Evolutionary conservation across 2,329 filamentous ascomycete genomes (phyloP).

Genomic region (Nannizzia gypsea): DNA sequence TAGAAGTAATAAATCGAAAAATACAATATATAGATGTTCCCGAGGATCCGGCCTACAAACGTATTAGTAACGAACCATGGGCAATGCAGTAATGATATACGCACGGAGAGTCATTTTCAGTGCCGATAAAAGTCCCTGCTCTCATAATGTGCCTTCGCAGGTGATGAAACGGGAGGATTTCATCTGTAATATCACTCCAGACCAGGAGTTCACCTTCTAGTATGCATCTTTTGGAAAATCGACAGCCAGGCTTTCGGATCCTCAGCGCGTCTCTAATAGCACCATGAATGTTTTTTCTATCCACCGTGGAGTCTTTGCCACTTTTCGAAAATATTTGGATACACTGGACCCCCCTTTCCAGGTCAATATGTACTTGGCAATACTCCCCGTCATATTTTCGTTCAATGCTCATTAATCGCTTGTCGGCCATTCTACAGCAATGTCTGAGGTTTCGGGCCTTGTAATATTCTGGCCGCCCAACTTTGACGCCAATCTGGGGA

Average conservation of each 20-base stretch:
- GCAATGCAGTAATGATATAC: conserved; percentile 17
- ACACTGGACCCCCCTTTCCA: conserved; percentile 41
- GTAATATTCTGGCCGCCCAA: conserved; percentile 52
- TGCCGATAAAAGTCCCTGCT: conserved; percentile 58
- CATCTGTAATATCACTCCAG: conserved; percentile 54
- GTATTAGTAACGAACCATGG: not conserved
- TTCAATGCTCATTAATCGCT: conserved; percentile 58
- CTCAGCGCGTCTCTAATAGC: conserved; percentile 53
- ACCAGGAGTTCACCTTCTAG: conserved; percentile 74
- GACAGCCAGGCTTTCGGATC: conserved; percentile 48
- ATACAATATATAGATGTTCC: conserved; percentile 50
- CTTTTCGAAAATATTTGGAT: conserved; percentile 87
- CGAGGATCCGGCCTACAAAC: conserved; percentile 34
- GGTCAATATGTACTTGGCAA: conserved; percentile 73
- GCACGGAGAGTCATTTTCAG: conserved; percentile 55
- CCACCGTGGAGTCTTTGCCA: conserved; percentile 73
- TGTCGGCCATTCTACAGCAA: conserved; percentile 53
- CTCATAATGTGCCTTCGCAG: conserved; percentile 69
- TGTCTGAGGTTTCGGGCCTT: conserved; percentile 63
- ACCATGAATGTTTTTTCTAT: conserved; percentile 51
- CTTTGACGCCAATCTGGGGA: conserved; percentile 49
- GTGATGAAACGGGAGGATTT: conserved; percentile 65
- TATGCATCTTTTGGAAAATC: conserved; percentile 56
- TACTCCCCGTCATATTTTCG: conserved; percentile 83
- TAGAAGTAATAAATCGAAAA: conserved; percentile 48